Evolutionary conservation across 2,329 filamentous ascomycete species (phyloP).

Genomic region (Penicillium polonicum): DNA sequence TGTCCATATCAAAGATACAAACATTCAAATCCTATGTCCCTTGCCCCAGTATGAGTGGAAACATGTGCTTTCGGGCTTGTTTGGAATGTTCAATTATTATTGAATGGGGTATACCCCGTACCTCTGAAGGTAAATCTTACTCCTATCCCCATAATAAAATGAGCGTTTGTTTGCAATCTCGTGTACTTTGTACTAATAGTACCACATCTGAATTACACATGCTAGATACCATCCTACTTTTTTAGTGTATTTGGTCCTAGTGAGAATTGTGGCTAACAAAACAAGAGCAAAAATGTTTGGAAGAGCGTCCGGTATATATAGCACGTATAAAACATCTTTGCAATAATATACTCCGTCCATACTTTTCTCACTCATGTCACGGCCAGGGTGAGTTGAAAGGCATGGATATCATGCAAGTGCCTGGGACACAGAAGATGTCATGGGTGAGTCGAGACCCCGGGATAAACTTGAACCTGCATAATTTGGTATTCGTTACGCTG

Average conservation of each 20-base stretch:
- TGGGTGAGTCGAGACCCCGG: background rate
- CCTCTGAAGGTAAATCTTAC: background rate
- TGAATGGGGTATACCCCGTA: background rate
- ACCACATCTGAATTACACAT: background rate
- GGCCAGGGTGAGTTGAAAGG: background rate
- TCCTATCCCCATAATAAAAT: background rate
- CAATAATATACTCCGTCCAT: too few species aligned
- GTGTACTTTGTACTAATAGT: background rate
- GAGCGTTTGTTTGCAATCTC: background rate
- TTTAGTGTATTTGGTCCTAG: background rate
- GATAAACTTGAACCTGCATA: background rate
- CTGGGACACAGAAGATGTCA: background rate
- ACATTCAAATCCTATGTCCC: background rate
- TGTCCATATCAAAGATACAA: background rate
- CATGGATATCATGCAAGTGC: background rate
- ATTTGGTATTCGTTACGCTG: background rate
- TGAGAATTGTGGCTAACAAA: background rate
- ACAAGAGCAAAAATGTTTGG: background rate
- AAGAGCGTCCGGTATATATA: background rate
- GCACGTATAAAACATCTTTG: background rate
- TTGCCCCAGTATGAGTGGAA: background rate
- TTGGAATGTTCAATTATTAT: background rate
- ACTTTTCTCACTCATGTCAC: too few species aligned
- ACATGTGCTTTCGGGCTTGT: background rate
- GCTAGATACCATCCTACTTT: background rate